Evolutionary conservation across 2,329 filamentous ascomycete species (phyloP).

Genomic region (Aspergillus alliaceus): DNA sequence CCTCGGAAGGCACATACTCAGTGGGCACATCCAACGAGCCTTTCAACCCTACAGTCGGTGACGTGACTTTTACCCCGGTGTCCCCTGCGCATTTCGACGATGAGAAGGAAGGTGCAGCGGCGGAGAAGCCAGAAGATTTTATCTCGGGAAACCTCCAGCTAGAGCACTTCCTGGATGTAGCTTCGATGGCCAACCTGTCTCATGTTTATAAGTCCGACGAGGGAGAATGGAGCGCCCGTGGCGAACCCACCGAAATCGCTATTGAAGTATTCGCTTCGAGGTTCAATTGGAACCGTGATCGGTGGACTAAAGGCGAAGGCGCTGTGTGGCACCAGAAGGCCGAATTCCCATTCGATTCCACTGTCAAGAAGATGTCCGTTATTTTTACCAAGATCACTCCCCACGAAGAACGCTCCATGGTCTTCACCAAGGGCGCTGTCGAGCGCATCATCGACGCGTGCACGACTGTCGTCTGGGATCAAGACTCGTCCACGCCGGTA

Average conservation of each 20-base stretch:
- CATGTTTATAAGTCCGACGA: slow-evolving; percentile 57
- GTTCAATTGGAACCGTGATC: slow-evolving; percentile 62
- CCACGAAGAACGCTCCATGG: slow-evolving; percentile 29
- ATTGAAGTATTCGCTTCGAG: slow-evolving; percentile 72
- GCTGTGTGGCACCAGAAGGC: slow-evolving; percentile 59
- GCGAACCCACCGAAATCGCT: slow-evolving; percentile 71
- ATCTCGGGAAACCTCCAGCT: slow-evolving; percentile 48
- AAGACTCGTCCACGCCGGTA: slow-evolving; percentile 33
- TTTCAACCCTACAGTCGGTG: slow-evolving; percentile 56
- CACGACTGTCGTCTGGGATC: slow-evolving; percentile 48
- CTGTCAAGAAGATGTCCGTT: slow-evolving; percentile 75
- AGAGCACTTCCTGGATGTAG: slow-evolving; percentile 60
- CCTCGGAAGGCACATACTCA: slow-evolving; percentile 57
- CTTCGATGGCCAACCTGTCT: slow-evolving; percentile 66
- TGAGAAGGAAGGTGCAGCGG: slow-evolving; percentile 21
- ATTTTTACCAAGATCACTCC: too few relatives aligned
- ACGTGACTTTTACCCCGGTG: slow-evolving; percentile 42
- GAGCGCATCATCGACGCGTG: slow-evolving; percentile 68
- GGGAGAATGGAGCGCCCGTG: slow-evolving; percentile 61
- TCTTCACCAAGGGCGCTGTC: slow-evolving; percentile 56
- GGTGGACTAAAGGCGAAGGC: slow-evolving; percentile 51
- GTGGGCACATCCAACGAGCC: slow-evolving; percentile 58
- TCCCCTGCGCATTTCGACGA: slow-evolving; percentile 30
- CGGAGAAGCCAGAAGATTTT: slow-evolving; percentile 29
- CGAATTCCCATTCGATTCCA: slow-evolving; percentile 73